Percentiles rank a stretch among this genome's conserved stretches.
phyloP scores from a whole-genome alignment of 129 eudicot species.

The Arctium lappa region DNA sequence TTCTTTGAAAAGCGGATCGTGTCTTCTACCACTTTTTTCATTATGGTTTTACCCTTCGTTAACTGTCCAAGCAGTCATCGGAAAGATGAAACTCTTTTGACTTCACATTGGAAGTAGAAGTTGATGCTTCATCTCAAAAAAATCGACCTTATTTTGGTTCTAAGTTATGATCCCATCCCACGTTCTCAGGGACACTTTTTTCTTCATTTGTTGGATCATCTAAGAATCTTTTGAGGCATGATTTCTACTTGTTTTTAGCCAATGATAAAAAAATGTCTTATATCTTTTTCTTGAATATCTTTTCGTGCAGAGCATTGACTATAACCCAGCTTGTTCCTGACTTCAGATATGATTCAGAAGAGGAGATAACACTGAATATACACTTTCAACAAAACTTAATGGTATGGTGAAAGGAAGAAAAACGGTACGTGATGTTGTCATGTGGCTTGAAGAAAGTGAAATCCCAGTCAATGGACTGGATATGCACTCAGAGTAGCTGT shows the following conservation, averaged over 20 bases:
- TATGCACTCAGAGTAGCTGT: slow-evolving; percentile 62
- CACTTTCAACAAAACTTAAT: slow-evolving; percentile 68
- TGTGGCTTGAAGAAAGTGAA: slow-evolving; percentile 76
- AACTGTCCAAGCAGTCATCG: neutral
- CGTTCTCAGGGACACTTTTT: too few species aligned
- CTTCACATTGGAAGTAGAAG: neutral
- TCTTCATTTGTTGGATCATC: neutral
- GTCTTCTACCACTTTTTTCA: neutral
- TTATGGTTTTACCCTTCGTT: neutral
- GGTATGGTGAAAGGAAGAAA: slow-evolving; percentile 82
- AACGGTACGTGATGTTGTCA: slow-evolving; percentile 68
- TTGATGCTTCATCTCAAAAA: neutral
- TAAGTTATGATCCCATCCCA: neutral
- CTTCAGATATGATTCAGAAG: slow-evolving; percentile 62
- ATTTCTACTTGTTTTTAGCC: too few species aligned
- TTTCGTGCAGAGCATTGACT: slow-evolving; percentile 71
- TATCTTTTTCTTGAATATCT: neutral
- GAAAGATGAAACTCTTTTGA: neutral
- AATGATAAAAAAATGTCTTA: neutral
- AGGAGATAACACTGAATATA: too few species aligned
- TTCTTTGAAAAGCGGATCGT: too few species aligned
- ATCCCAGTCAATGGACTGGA: slow-evolving; percentile 64
- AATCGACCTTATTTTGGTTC: neutral
- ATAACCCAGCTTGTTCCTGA: slow-evolving; percentile 71
- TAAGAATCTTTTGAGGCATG: neutral